Evolutionary conservation across 768 basidiomycete species (phyloP).

Genomic region (Mycena olivaceomarginata): DNA sequence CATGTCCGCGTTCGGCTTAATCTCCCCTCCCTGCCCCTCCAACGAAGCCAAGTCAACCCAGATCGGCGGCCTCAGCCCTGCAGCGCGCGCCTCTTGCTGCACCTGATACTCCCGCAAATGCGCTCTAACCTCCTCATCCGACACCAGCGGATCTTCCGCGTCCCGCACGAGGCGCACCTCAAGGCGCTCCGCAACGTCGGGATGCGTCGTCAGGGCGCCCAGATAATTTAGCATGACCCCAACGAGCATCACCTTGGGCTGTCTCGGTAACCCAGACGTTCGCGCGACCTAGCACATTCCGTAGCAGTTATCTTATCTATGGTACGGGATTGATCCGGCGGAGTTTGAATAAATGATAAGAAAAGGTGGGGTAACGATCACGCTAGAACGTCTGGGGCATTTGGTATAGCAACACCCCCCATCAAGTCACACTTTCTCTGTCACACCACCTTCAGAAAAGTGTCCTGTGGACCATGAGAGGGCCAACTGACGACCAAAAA

Average conservation of each 20-base stretch:
- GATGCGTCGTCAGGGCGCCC: slow-evolving; percentile 31
- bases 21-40: not conserved
- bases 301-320: too few relatives aligned
- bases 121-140: slow-evolving; percentile 11
- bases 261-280: too few relatives aligned
- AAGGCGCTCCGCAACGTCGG: slow-evolving; percentile 33
- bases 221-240: not conserved
- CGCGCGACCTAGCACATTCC: too few relatives aligned
- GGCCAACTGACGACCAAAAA: too few relatives aligned
- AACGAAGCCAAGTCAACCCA: slow-evolving; percentile 8
- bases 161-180: slow-evolving; percentile 33
- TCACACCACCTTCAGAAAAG: too few relatives aligned
- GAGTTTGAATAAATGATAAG: too few relatives aligned
- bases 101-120: slow-evolving; percentile 1
- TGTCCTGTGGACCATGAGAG: too few relatives aligned
- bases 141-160: slow-evolving; percentile 4
- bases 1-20: not conserved
- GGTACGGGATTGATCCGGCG: too few relatives aligned
- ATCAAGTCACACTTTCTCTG: too few relatives aligned
- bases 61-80: slow-evolving; percentile 1
- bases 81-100: not conserved
- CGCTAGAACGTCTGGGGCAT: too few relatives aligned
- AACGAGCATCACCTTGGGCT: not conserved
- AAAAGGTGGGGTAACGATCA: too few relatives aligned
- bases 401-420: too few relatives aligned